Conservation (phyloP, 2,329 filamentous ascomycete species). For the Aspergillus pseudonomiae region DNA sequence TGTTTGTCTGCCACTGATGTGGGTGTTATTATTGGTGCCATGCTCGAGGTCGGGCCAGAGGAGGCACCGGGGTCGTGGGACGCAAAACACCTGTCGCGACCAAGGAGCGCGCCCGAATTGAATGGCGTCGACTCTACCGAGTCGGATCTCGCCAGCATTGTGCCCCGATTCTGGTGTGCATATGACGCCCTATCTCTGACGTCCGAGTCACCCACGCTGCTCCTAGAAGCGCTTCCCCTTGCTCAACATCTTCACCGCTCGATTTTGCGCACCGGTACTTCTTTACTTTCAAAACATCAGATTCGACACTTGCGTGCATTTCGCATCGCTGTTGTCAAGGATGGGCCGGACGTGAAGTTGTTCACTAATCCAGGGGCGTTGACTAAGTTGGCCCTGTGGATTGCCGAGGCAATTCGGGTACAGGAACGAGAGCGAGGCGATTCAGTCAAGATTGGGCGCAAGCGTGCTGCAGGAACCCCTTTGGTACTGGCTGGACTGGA, state of each 20-base stretch:
- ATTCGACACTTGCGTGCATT: slow-evolving; percentile 92
- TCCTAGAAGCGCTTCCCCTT: slow-evolving; percentile 76
- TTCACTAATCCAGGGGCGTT: slow-evolving; percentile 92
- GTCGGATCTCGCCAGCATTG: slow-evolving; percentile 36
- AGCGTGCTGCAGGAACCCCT: slow-evolving; percentile 65
- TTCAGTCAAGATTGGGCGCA: slow-evolving; percentile 54
- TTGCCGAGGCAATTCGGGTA: slow-evolving; percentile 87
- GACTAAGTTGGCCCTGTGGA: slow-evolving; percentile 91
- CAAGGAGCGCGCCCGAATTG: slow-evolving; percentile 22
- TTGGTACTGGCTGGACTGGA: slow-evolving; percentile 89
- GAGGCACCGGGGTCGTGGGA: slow-evolving; percentile 39
- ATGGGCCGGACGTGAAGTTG: slow-evolving; percentile 85
- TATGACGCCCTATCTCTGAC: slow-evolving; percentile 59
- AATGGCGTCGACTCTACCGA: slow-evolving; percentile 24
- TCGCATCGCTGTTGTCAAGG: slow-evolving; percentile 93
- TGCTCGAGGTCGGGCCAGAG: slow-evolving; percentile 78
- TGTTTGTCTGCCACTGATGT: slow-evolving; percentile 93
- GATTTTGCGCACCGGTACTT: slow-evolving; percentile 89
- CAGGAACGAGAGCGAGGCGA: slow-evolving; percentile 83
- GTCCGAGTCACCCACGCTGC: slow-evolving; percentile 50
- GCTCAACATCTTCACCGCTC: slow-evolving; percentile 89
- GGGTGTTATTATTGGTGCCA: slow-evolving; percentile 86
- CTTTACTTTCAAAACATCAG: slow-evolving; percentile 88
- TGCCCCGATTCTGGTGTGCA: slow-evolving; percentile 59
- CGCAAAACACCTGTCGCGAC: slow-evolving; percentile 29